phyloP scores from a whole-genome alignment of 495 filamentous ascomycete genomes.

The Daldinia loculata region DNA sequence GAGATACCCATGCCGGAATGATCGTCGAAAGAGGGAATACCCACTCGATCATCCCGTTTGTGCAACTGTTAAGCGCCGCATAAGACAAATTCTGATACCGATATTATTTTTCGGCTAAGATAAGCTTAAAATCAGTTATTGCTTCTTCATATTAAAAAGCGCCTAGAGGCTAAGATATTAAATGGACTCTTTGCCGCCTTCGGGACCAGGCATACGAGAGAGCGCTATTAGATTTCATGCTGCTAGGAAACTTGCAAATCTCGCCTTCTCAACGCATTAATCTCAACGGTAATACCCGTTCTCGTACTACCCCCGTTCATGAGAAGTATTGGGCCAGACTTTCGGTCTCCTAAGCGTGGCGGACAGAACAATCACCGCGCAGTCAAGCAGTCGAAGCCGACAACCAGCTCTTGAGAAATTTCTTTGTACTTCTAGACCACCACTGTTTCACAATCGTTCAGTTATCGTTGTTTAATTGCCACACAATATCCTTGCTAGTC shows the following conservation, averaged over 20 bases:
- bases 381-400: neutral
- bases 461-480: slow-evolving; percentile 22
- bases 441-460: slow-evolving; percentile 32
- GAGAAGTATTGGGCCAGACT: neutral
- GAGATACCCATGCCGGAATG: slow-evolving; percentile 7
- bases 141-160: neutral
- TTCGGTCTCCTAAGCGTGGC: neutral
- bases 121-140: slow-evolving; percentile 21
- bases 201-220: neutral
- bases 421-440: slow-evolving; percentile 8
- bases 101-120: slow-evolving; percentile 4
- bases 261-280: neutral
- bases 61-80: slow-evolving; percentile 37
- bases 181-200: neutral
- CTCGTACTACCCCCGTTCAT: neutral
- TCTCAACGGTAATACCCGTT: neutral
- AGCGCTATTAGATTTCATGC: slow-evolving; percentile 1
- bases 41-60: slow-evolving; percentile 14
- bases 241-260: neutral
- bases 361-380: neutral
- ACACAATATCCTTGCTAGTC: slow-evolving; percentile 13
- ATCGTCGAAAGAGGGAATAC: slow-evolving; percentile 10
- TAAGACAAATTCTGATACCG: slow-evolving; percentile 21
- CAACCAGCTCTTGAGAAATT: neutral
- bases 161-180: slow-evolving; percentile 15